phyloP scores from a whole-genome alignment of 352 stramenopile genomes.

The Pythium myriotylum region DNA sequence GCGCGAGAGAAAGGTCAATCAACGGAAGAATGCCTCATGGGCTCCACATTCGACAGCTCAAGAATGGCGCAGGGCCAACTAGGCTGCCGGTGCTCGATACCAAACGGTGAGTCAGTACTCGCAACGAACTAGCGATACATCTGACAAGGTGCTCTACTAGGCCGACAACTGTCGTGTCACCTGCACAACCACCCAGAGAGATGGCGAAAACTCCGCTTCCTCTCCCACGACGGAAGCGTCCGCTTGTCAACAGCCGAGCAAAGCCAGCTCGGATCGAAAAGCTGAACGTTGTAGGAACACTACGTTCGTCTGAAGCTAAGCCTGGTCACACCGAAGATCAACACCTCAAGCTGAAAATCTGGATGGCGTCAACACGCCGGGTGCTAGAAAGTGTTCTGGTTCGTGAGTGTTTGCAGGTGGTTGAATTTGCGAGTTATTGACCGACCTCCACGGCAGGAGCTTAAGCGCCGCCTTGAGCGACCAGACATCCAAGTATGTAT shows the following conservation, averaged over 20 bases:
- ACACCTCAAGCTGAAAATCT: constrained; percentile 23
- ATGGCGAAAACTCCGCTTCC: neutral
- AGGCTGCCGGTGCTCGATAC: neutral
- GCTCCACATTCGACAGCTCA: neutral
- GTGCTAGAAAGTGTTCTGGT: constrained; percentile 28
- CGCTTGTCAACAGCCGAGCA: neutral
- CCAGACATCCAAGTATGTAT: constrained; percentile 13
- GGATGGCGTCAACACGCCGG: constrained; percentile 26
- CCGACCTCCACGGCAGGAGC: constrained; percentile 5
- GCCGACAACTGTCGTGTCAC: too few relatives aligned
- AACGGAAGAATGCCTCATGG: too few relatives aligned
- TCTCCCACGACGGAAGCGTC: neutral
- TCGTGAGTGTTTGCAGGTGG: neutral
- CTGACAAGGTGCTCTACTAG: too few relatives aligned
- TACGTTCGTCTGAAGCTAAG: neutral
- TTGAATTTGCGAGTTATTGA: neutral
- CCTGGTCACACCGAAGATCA: neutral
- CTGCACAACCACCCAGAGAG: too few relatives aligned
- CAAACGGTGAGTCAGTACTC: neutral
- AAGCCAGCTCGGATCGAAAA: constrained; percentile 18
- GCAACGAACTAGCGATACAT: neutral
- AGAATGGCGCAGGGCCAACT: neutral
- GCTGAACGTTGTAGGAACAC: neutral
- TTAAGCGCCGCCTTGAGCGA: constrained; percentile 21
- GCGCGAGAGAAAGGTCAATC: too few relatives aligned